Evolutionary conservation across 768 basidiomycete genomes (phyloP).

Genomic region (Termitomyces sp.): DNA sequence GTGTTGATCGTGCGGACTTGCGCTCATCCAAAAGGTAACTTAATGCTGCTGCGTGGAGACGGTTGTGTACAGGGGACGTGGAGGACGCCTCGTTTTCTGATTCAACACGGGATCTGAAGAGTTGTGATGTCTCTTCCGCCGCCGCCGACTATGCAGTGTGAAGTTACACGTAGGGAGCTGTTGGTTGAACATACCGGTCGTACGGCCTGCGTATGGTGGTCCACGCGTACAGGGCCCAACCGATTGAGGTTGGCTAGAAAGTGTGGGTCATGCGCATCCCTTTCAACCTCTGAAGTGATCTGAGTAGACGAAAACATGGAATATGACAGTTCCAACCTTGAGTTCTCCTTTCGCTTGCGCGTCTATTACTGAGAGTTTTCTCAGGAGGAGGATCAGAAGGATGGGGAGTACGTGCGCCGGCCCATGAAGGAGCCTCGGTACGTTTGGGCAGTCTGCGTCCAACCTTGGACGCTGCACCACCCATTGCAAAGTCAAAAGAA

Average conservation of each 20-base stretch:
- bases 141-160: constrained; percentile 7
- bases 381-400: constrained; percentile 15
- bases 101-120: constrained; percentile 50
- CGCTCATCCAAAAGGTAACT: constrained; percentile 60
- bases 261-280: constrained; percentile 69
- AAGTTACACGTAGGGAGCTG: neutral
- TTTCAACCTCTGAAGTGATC: constrained; percentile 45
- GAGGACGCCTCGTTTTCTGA: constrained; percentile 55
- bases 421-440: constrained; percentile 41
- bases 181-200: constrained; percentile 33
- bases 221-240: constrained; percentile 68
- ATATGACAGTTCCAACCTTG: constrained; percentile 33
- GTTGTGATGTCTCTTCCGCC: constrained; percentile 29
- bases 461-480: constrained; percentile 57
- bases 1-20: constrained; percentile 39
- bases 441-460: constrained; percentile 51
- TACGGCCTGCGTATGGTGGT: constrained; percentile 54
- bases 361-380: constrained; percentile 8
- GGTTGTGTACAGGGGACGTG: constrained; percentile 40
- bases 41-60: constrained; percentile 49
- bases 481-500: constrained; percentile 40
- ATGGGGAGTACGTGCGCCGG: constrained; percentile 37
- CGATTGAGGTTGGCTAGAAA: constrained; percentile 60
- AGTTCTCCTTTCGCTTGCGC: constrained; percentile 49
- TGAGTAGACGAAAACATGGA: neutral